phyloP scores from a whole-genome alignment of 2,329 filamentous ascomycete genomes.

The Trichoderma breve region DNA sequence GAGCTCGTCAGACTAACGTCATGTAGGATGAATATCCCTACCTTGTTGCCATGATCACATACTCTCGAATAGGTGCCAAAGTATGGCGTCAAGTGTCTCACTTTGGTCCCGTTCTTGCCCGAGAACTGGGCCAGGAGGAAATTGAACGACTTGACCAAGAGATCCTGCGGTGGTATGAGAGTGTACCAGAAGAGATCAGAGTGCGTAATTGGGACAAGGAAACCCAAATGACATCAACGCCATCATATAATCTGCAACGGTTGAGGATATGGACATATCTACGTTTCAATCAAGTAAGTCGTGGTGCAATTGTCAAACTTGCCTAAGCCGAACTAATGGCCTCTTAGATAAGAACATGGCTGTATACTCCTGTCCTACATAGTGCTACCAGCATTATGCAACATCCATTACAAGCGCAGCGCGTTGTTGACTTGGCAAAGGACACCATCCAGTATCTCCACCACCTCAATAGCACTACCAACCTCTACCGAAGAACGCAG shows the following conservation, averaged over 20 bases:
- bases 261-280: constrained; percentile 82
- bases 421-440: constrained; percentile 70
- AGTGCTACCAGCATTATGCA: constrained; percentile 79
- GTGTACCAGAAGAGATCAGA: constrained; percentile 61
- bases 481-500: constrained; percentile 69
- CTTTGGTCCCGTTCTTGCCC: constrained; percentile 58
- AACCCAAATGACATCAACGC: constrained; percentile 51
- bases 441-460: constrained; percentile 72
- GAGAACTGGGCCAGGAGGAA: constrained; percentile 67
- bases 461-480: constrained; percentile 68
- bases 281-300: constrained; percentile 69
- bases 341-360: constrained; percentile 70
- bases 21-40: constrained; percentile 60
- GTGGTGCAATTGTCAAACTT: neutral
- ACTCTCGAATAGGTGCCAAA: constrained; percentile 78
- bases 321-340: constrained; percentile 13
- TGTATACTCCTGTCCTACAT: constrained; percentile 84
- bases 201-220: constrained; percentile 59
- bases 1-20: neutral
- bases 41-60: constrained; percentile 78
- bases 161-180: constrained; percentile 82
- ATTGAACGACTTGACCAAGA: constrained; percentile 80
- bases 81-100: constrained; percentile 81
- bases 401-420: constrained; percentile 70
- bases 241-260: constrained; percentile 66